phyloP scores from a whole-genome alignment of 495 filamentous ascomycete genomes.

The Lepidopterella palustris region DNA sequence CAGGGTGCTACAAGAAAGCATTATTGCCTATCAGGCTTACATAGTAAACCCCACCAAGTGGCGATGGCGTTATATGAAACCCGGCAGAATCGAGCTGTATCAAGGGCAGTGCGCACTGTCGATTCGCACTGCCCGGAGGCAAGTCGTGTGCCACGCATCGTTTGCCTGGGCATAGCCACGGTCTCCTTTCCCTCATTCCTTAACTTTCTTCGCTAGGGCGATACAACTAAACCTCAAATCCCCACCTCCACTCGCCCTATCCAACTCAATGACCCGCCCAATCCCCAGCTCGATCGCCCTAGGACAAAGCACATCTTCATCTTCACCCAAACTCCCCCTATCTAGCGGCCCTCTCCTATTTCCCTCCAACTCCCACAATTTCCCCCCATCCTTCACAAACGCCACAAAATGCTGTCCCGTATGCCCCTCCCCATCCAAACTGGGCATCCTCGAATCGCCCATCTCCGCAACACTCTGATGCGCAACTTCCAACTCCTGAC shows the following conservation, averaged over 20 bases:
- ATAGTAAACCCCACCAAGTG: too few relatives aligned
- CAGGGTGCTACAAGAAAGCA: too few relatives aligned
- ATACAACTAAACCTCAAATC: background rate
- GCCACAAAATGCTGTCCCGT: slow-evolving; percentile 22
- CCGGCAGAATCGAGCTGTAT: too few relatives aligned
- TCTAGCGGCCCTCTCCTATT: slow-evolving; percentile 21
- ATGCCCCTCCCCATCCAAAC: background rate
- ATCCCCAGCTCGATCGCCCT: background rate
- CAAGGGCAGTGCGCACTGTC: too few relatives aligned
- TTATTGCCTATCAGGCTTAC: too few relatives aligned
- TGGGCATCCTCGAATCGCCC: slow-evolving; percentile 47
- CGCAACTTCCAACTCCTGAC: slow-evolving; percentile 60
- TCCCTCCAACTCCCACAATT: slow-evolving; percentile 18
- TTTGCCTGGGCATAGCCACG: too few relatives aligned
- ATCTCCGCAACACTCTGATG: slow-evolving; percentile 62
- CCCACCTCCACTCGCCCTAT: background rate
- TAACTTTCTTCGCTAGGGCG: too few relatives aligned
- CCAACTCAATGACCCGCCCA: background rate
- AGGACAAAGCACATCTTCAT: slow-evolving; percentile 2
- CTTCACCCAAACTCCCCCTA: background rate
- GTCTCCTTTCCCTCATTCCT: too few relatives aligned
- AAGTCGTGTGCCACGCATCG: too few relatives aligned
- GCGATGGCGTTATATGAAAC: too few relatives aligned
- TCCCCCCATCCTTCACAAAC: background rate
- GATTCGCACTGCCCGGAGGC: too few relatives aligned